Conservation (phyloP, 2,329 filamentous ascomycete species). For the Clarireedia paspali region DNA sequence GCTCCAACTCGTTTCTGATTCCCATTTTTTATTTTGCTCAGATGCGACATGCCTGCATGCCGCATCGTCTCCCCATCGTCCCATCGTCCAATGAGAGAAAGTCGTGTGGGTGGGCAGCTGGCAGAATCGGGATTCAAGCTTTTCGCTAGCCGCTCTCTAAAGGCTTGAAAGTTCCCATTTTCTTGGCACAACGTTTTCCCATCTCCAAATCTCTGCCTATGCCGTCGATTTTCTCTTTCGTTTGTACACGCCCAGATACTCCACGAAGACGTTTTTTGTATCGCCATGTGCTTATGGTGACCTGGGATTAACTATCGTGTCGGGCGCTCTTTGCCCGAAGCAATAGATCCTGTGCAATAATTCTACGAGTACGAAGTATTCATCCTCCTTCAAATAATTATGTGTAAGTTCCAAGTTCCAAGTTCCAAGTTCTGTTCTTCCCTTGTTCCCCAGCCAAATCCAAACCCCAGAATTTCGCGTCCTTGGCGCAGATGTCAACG, state of each 20-base stretch:
- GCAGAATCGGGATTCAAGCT: neutral
- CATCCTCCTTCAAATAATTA: neutral
- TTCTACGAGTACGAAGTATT: neutral
- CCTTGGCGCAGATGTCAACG: conserved; percentile 13
- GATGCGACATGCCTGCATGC: too few relatives aligned
- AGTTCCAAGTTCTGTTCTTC: neutral
- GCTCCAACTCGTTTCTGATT: too few relatives aligned
- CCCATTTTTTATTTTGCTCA: too few relatives aligned
- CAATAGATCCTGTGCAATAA: conserved; percentile 1
- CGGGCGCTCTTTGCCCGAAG: neutral
- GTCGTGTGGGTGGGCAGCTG: too few relatives aligned
- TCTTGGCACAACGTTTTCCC: neutral
- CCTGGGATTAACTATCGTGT: neutral
- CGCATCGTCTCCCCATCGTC: too few relatives aligned
- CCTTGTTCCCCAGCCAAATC: neutral
- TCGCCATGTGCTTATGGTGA: neutral
- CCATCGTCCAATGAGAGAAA: too few relatives aligned
- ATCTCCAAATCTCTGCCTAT: neutral
- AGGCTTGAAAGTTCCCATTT: too few relatives aligned
- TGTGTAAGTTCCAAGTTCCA: neutral
- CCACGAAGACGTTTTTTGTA: too few relatives aligned
- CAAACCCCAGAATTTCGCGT: neutral
- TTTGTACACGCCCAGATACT: too few relatives aligned
- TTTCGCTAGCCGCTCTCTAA: neutral
- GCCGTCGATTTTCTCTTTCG: neutral